Base-by-base conservation (phyloP, 2,329 filamentous ascomycete species). In the Zymoseptoria tritici region DNA sequence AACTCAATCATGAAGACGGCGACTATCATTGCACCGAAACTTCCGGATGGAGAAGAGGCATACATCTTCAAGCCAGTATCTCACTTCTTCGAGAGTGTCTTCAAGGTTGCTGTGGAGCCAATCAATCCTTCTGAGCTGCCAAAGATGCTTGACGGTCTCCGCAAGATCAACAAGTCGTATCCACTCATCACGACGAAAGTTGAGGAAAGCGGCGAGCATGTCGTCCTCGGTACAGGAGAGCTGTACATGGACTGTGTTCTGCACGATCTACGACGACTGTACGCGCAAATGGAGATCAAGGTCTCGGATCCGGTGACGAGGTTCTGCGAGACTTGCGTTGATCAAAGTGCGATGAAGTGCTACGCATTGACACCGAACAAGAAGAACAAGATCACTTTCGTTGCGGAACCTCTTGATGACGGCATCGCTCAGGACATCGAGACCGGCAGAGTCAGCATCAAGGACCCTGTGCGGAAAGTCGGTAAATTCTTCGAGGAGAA, bases 181-280 rank as follows among this genome's bases (percentile, higher is more conserved):
- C 94, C 94, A 29, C 82, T 99, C 24, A 90, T 97, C 68, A 90
- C 89, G 11, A 99, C 94, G 4, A 97, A 97, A 74, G 94, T 99
- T 3, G 94, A 99, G 74, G 94, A 99, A 76, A 97, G 91, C 1
- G 94, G 94, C 55, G 94, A 99, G 75, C 94, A 99, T 72, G 88
- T 99, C 65, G 83, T 99, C 53, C 83, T 99, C 4, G 94, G 94
- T 22, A 99, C 94, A 0, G 94, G 94, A 61, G 94, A 99, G 74
- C 81, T 99, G n/a, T 99, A 99, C 78, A 97, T 99, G 92, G 94
- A 99, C 74, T 99, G 94, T 70, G 93, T 99, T 3, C 81, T 99
- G 52, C 94, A 99, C 74, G 94, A 99, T 72, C 81, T 99, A 53
- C 88, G 94, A 57, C 85, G 87, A 49, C 77, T 97, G n/a, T 99